Evolutionary conservation across 371 early-diverging fungal species (phyloP).

Genomic region (Apophysomyces trapeziformis): DNA sequence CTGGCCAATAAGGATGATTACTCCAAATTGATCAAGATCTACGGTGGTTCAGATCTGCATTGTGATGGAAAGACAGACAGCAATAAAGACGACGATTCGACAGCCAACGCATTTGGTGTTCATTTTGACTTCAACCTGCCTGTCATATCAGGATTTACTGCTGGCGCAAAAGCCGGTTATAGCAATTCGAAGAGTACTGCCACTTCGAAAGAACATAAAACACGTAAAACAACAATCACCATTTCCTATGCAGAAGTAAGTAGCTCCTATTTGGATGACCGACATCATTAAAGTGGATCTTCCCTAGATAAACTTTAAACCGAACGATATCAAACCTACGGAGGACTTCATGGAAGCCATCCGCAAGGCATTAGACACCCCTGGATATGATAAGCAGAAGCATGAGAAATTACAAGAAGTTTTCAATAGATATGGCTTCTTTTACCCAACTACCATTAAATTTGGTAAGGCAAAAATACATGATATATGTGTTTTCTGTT

Average conservation of each 20-base stretch:
- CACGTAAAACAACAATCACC: background rate
- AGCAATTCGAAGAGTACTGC: background rate
- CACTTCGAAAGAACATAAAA: background rate
- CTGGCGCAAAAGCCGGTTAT: constrained; percentile 1
- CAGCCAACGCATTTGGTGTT: background rate
- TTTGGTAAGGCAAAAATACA: background rate
- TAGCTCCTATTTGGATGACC: background rate
- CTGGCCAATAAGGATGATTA: background rate
- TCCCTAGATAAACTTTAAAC: background rate
- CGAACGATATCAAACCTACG: background rate
- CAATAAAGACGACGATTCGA: background rate
- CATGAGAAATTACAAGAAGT: background rate
- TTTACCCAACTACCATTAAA: background rate
- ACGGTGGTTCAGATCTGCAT: background rate
- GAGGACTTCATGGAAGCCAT: background rate
- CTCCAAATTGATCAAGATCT: background rate
- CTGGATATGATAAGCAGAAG: background rate
- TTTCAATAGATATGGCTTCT: background rate
- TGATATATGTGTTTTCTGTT: too few relatives aligned
- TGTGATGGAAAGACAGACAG: background rate
- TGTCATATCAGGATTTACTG: background rate
- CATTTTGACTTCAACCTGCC: background rate
- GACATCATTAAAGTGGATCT: background rate
- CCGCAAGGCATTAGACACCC: background rate
- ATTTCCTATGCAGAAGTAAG: background rate